Percentiles rank a stretch among this genome's conserved stretches.
These are phyloP conservation scores for Azolla pinnata DNA, from an alignment of 75 land plant genomes.

Conservation along the genomic window DNA sequence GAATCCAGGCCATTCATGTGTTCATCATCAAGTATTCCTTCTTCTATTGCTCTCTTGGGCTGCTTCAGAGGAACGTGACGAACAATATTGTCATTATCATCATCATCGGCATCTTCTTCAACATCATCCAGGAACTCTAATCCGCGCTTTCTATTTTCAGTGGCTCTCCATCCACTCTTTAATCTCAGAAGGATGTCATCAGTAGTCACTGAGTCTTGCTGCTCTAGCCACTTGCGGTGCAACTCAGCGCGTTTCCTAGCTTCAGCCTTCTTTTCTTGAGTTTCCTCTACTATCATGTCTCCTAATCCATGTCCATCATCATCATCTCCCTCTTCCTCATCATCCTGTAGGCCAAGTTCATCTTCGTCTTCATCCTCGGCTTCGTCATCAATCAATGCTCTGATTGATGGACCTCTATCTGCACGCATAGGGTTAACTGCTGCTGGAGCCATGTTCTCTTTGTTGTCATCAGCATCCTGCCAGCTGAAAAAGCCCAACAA, in stretches of 20 bases:
- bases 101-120: slow-evolving; percentile 17
- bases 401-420: slow-evolving; percentile 45
- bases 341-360: slow-evolving; percentile 29
- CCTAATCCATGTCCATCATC: slow-evolving; percentile 45
- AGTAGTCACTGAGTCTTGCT: slow-evolving; percentile 72
- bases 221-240: slow-evolving; percentile 82
- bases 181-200: slow-evolving; percentile 54
- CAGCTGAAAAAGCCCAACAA: slow-evolving; percentile 38
- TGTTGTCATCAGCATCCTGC: slow-evolving; percentile 47
- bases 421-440: slow-evolving; percentile 8
- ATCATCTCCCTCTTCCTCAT: slow-evolving; percentile 49
- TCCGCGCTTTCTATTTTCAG: slow-evolving; percentile 19
- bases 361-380: slow-evolving; percentile 95
- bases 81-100: slow-evolving; percentile 20
- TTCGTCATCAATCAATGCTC: slow-evolving; percentile 84
- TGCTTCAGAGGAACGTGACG: no score
- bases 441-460: slow-evolving; percentile 46
- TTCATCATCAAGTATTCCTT: slow-evolving; percentile 1
- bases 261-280: slow-evolving; percentile 42
- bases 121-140: slow-evolving; percentile 36
- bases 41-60: slow-evolving; percentile 15
- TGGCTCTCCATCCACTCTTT: slow-evolving; percentile 29
- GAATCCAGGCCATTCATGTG: background rate
- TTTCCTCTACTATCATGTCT: slow-evolving; percentile 54
- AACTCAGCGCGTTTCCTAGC: slow-evolving; percentile 53